Evolutionary conservation across 1,284 basidiomycete species (phyloP), one percentile per base, ranked within the genome.

Genomic region (Cryptococcus jaspeensis): DNA sequence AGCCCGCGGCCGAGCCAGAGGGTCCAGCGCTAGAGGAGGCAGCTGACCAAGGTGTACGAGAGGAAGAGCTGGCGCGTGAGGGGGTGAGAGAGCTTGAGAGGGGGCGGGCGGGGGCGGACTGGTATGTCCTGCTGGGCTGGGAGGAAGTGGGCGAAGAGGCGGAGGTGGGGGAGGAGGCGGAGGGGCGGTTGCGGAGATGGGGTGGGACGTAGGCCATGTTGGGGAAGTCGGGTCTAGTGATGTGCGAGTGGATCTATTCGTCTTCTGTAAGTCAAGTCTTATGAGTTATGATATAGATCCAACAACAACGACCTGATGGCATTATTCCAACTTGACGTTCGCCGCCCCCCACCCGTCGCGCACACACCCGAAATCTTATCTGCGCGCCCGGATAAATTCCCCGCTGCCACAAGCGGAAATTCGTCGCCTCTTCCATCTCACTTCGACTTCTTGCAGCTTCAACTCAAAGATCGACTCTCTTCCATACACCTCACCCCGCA

Each of bases 151-250:
- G 13, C 22, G 36, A 28, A 36, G 18, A 25, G 23, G 48, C 28
- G 45, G 44, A 28, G 2, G 50, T 18, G n/a, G 48, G 41, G 5
- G 60, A 36, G 32, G 50, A 43, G 39, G 45, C n/a, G 8, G 58
- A 20, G n/a, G 62, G 44, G 36, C 65, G 54, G 49, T 70, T 69
- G 16, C 71, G 64, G 25, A 73, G 46, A 49, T 71, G 70, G 0
- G 71, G 71, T 15, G 71, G 71, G 3, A 73, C 66, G 52, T 73
- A 73, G n/a, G 58, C 58, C 48, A 50, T 50, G 28, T 5, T 32
- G 28, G n/a, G n/a, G n/a, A n/a, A n/a, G n/a, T n/a, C n/a, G n/a
- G n/a, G n/a, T n/a, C n/a, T n/a, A n/a, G n/a, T n/a, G n/a, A n/a
- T n/a, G n/a, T n/a, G n/a, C n/a, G n/a, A n/a, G n/a, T 32, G 9